A percentile compares a stretch with the other conserved stretches of the same genome.
Evolutionary conservation across 176 grass and related monocot genomes (phyloP).

Genomic region (Aegilops tauschii): DNA sequence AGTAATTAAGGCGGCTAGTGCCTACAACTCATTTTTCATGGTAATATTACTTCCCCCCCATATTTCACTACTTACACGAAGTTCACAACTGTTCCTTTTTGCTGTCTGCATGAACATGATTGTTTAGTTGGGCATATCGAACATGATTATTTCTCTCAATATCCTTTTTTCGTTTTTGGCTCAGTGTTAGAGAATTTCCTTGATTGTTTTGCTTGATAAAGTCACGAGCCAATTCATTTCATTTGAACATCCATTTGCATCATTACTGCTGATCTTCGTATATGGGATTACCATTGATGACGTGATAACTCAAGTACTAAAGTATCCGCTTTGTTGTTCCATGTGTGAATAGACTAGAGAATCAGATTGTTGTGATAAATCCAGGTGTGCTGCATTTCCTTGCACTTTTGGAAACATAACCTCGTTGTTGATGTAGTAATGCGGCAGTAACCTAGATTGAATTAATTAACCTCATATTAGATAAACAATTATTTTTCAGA

Average conservation of each 20-base stretch:
- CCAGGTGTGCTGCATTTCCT: not conserved
- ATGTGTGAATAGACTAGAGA: not conserved
- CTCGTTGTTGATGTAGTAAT: not conserved
- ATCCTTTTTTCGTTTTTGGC: conserved; percentile 1
- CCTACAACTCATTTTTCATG: conserved; percentile 76
- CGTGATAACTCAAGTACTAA: not conserved
- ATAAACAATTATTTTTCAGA: not conserved
- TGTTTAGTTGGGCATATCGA: not conserved
- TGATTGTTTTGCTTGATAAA: not conserved
- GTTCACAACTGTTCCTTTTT: not conserved
- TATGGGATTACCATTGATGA: not conserved
- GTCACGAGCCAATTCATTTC: not conserved
- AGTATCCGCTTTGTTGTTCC: not conserved
- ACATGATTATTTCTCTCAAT: not conserved
- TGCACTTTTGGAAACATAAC: not conserved
- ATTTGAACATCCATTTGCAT: not conserved
- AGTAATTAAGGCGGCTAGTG: conserved; percentile 66
- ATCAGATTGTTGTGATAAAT: not conserved
- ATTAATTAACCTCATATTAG: not conserved
- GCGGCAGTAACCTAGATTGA: not conserved
- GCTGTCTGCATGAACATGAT: not conserved
- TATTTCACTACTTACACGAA: conserved; percentile 10
- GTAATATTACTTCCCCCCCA: conserved; percentile 39
- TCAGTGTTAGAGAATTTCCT: not conserved
- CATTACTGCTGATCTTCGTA: not conserved